phyloP scores from a whole-genome alignment of 2,329 filamentous ascomycete species.

The Hypoxylon sp. region DNA sequence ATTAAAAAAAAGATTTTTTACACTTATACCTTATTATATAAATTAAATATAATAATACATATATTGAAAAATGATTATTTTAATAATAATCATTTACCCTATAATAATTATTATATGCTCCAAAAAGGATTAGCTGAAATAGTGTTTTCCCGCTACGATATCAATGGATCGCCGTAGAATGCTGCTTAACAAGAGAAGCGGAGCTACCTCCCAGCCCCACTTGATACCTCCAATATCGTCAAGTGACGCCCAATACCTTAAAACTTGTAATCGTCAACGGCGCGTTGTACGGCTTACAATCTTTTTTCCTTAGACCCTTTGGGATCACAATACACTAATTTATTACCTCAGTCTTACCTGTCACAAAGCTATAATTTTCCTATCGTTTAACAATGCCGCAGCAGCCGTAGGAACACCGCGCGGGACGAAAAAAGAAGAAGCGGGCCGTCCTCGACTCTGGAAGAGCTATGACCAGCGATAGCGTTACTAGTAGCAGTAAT shows the following conservation, averaged over 20 bases:
- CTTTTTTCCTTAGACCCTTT: constrained; percentile 7
- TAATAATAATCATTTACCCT: too few species aligned
- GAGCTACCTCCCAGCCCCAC: constrained; percentile 5
- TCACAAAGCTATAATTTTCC: background rate
- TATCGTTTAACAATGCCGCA: constrained; percentile 41
- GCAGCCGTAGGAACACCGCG: constrained; percentile 39
- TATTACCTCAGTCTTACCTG: constrained; percentile 18
- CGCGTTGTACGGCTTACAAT: constrained; percentile 23
- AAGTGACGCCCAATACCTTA: constrained; percentile 21
- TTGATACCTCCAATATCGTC: constrained; percentile 27
- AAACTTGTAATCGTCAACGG: constrained; percentile 11
- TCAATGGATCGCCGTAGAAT: constrained; percentile 25
- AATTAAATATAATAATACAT: too few species aligned
- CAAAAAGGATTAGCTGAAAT: too few species aligned
- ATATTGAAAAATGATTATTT: too few species aligned
- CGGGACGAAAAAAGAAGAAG: constrained; percentile 41
- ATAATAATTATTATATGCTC: too few species aligned
- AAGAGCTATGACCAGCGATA: constrained; percentile 43
- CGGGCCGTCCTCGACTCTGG: constrained; percentile 24
- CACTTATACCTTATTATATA: too few species aligned
- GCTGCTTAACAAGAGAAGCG: background rate
- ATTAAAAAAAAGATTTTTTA: too few species aligned
- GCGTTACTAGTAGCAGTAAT: constrained; percentile 26
- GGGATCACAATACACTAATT: background rate
- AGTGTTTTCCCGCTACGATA: too few species aligned